phyloP scores from a whole-genome alignment of 2,329 filamentous ascomycete genomes.

The Acrodontium crateriforme region DNA sequence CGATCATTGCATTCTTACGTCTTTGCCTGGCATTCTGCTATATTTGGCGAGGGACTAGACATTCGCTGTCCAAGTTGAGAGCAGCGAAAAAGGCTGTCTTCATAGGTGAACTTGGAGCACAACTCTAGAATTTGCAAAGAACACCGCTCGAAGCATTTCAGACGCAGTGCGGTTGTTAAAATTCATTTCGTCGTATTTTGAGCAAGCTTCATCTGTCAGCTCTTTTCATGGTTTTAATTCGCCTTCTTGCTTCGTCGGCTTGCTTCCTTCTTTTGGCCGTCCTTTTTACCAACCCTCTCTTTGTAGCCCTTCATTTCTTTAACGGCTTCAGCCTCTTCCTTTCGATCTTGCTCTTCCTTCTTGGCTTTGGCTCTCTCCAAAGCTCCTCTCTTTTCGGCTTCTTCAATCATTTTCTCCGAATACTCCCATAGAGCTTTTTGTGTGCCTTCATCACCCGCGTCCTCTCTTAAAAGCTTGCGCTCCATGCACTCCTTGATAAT shows the following conservation, averaged over 20 bases:
- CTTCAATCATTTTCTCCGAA: conserved; percentile 71
- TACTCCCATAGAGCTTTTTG: conserved; percentile 84
- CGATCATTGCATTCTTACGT: no score
- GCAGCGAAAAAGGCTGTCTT: no score
- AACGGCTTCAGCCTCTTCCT: conserved; percentile 22
- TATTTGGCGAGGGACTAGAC: no score
- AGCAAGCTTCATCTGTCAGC: no score
- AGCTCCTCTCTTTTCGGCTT: conserved; percentile 67
- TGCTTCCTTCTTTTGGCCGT: conserved; percentile 15
- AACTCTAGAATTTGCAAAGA: no score
- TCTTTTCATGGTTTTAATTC: no score
- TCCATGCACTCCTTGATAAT: conserved; percentile 82
- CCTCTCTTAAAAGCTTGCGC: conserved; percentile 54
- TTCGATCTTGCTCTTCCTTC: conserved; percentile 30
- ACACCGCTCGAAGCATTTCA: no score
- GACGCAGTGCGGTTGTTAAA: no score
- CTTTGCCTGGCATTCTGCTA: no score
- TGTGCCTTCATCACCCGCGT: conserved; percentile 63
- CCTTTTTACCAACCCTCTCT: conserved; percentile 22
- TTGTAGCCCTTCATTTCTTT: conserved; percentile 20
- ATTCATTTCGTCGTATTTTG: no score
- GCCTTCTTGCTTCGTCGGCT: conserved; percentile 17
- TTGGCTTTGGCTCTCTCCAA: conserved; percentile 45
- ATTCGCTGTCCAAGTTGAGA: no score
- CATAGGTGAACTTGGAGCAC: no score